These are phyloP conservation scores for Moniliella sp. DNA, from an alignment of 1,284 basidiomycete genomes.

Conservation along the genomic window DNA sequence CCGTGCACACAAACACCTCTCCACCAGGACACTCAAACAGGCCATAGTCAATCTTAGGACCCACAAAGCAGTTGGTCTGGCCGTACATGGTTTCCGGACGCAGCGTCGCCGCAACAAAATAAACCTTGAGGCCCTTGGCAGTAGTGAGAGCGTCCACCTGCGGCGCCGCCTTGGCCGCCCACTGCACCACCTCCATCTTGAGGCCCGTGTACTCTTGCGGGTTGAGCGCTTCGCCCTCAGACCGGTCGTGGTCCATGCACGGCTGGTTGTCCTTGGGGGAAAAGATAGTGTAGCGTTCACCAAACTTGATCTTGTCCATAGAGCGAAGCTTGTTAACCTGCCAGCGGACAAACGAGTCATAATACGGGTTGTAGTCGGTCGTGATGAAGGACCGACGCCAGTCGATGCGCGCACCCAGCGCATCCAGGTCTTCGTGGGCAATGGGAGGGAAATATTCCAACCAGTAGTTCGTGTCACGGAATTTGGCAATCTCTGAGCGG, in stretches of 20 bases:
- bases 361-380: slow-evolving; percentile 87
- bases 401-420: slow-evolving; percentile 73
- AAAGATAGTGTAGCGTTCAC: slow-evolving; percentile 89
- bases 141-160: slow-evolving; percentile 37
- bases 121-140: slow-evolving; percentile 58
- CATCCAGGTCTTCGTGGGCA: slow-evolving; percentile 44
- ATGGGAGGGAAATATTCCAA: slow-evolving; percentile 87
- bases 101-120: slow-evolving; percentile 82
- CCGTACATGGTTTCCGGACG: slow-evolving; percentile 94
- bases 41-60: slow-evolving; percentile 73
- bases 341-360: slow-evolving; percentile 91
- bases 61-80: slow-evolving; percentile 94
- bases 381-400: slow-evolving; percentile 91
- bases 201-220: slow-evolving; percentile 89
- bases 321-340: slow-evolving; percentile 80
- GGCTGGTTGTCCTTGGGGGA: slow-evolving; percentile 95
- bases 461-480: slow-evolving; percentile 83
- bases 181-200: slow-evolving; percentile 72
- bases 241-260: slow-evolving; percentile 98
- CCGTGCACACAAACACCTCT: slow-evolving; percentile 61
- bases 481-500: slow-evolving; percentile 72
- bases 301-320: slow-evolving; percentile 46
- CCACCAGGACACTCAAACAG: slow-evolving; percentile 52
- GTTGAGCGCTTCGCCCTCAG: slow-evolving; percentile 77
- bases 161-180: slow-evolving; percentile 38